Evolutionary conservation across 352 stramenopile genomes (phyloP), one percentile per base, ranked within the genome.

Genomic region (Pythium utonaiense): DNA sequence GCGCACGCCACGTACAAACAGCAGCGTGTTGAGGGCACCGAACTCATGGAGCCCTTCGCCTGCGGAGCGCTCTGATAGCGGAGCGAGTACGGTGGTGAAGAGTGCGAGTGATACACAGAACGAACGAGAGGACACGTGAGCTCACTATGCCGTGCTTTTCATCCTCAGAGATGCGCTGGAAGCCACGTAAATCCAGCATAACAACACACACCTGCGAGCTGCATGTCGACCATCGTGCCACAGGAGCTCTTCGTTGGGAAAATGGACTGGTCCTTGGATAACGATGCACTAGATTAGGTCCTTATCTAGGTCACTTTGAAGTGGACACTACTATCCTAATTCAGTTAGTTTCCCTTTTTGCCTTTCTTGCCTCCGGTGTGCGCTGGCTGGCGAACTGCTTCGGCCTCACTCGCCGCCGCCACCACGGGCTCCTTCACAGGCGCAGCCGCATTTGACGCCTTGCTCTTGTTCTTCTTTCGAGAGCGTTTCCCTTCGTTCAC

Each of bases 11-110:
- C 75, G 38, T 64, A 92, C 86, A 64, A 95, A 88, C 31, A 95
- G 76, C 59, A 95, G 68, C 63, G 86, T 95, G 64, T 95, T 95
- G 53, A 95, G 79, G 24, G 86, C 86, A 48, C 86, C 85, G 65
- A 95, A 93, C 66, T 95, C 82, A 53, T 95, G 86, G 33, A 90
- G 70, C 7, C 80, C 81, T 59, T 88, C 77, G 56, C 77, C 77
- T 7, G 74, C 62, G 31, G 73, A 66, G 31, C 57, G 64, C 53
- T 70, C 64, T 70, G 27, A 40, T 27, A 28, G 22, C 8, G 42
- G 9, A 33, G 31, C 14, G 47, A 40, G 5, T 14, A 33, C 17
- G 8, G 16, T 17, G 19, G 28, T n/a, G 30, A 21, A 27, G 21
- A 48, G 41, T 3, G 6, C 22, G 27, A 6, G 17, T 6, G 31